Conservation (phyloP, 2,329 filamentous ascomycete species). For the Exserohilum rostratum region DNA sequence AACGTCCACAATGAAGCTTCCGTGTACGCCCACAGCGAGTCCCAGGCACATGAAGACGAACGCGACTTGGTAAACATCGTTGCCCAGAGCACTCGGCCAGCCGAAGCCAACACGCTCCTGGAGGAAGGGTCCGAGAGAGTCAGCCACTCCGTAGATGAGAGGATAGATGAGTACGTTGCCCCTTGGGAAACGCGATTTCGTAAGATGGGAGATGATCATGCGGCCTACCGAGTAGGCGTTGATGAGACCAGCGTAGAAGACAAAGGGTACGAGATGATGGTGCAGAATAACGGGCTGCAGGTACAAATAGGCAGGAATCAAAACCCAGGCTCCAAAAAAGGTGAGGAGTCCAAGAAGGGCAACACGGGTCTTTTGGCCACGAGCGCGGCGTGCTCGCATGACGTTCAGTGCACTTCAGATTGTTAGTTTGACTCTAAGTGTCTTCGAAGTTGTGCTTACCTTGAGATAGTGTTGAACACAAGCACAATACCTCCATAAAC, state of each 20-base stretch:
- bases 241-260: conserved; percentile 84
- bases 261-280: conserved; percentile 85
- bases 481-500: conserved; percentile 82
- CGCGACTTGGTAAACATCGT: conserved; percentile 84
- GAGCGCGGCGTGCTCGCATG: conserved; percentile 76
- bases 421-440: conserved; percentile 9
- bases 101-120: conserved; percentile 55
- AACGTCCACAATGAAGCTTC: conserved; percentile 95
- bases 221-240: conserved; percentile 95
- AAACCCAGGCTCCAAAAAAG: conserved; percentile 76
- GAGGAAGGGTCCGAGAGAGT: conserved; percentile 76
- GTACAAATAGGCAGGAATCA: conserved; percentile 79
- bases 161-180: conserved; percentile 84
- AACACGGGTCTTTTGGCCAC: conserved; percentile 72
- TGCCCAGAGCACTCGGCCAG: conserved; percentile 51
- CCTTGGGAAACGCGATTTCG: conserved; percentile 86
- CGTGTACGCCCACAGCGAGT: conserved; percentile 86
- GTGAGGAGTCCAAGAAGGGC: conserved; percentile 84
- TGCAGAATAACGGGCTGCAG: conserved; percentile 84
- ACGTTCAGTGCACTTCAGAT: conserved; percentile 74
- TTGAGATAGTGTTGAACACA: conserved; percentile 81
- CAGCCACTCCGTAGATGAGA: conserved; percentile 76
- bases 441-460: conserved; percentile 44
- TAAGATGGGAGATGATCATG: conserved; percentile 94
- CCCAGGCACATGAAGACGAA: conserved; percentile 91